Percentiles rank a stretch among this genome's conserved stretches.
These are phyloP conservation scores for Monosporascus sp. DNA, from an alignment of 2,329 filamentous ascomycete genomes.

Conservation along the genomic window DNA sequence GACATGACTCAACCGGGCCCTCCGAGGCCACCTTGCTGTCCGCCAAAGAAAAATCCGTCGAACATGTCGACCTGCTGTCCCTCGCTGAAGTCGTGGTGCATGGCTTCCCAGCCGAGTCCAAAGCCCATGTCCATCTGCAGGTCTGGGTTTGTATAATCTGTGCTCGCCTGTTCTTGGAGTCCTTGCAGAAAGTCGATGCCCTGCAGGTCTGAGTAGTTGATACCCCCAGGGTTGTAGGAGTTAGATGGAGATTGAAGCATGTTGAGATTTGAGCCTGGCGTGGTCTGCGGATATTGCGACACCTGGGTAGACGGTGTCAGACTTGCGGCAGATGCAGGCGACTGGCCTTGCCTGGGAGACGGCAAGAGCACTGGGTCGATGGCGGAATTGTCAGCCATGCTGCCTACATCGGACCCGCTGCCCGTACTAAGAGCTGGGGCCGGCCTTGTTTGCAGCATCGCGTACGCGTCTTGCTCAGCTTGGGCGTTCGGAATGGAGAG, in stretches of 20 bases:
- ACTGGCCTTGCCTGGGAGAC: slow-evolving; percentile 35
- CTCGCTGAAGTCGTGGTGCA: slow-evolving; percentile 59
- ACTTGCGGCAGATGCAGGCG: slow-evolving; percentile 29
- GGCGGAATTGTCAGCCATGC: slow-evolving; percentile 28
- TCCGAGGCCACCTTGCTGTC: slow-evolving; percentile 35
- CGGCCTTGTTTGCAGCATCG: slow-evolving; percentile 35
- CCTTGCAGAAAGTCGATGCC: slow-evolving; percentile 50
- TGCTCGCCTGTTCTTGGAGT: slow-evolving; percentile 29
- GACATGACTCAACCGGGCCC: not conserved
- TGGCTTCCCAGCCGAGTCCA: slow-evolving; percentile 59
- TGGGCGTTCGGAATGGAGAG: slow-evolving; percentile 29
- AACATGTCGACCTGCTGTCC: slow-evolving; percentile 61
- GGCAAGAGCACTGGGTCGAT: slow-evolving; percentile 41
- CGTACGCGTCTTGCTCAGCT: slow-evolving; percentile 33
- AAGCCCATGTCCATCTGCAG: slow-evolving; percentile 59
- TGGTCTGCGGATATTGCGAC: slow-evolving; percentile 13
- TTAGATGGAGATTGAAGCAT: slow-evolving; percentile 21
- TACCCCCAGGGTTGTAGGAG: slow-evolving; percentile 24
- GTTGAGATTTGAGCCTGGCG: slow-evolving; percentile 17
- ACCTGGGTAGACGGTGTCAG: slow-evolving; percentile 26
- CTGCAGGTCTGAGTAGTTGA: slow-evolving; percentile 44
- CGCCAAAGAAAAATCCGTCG: slow-evolving; percentile 69
- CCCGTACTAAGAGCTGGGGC: slow-evolving; percentile 32
- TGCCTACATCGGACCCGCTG: slow-evolving; percentile 31
- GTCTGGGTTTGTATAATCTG: slow-evolving; percentile 31